Percentiles rank a stretch among this genome's conserved stretches.
These are phyloP conservation scores for Salix brachista DNA, from an alignment of 345 rosid genomes.

Conservation along the genomic window DNA sequence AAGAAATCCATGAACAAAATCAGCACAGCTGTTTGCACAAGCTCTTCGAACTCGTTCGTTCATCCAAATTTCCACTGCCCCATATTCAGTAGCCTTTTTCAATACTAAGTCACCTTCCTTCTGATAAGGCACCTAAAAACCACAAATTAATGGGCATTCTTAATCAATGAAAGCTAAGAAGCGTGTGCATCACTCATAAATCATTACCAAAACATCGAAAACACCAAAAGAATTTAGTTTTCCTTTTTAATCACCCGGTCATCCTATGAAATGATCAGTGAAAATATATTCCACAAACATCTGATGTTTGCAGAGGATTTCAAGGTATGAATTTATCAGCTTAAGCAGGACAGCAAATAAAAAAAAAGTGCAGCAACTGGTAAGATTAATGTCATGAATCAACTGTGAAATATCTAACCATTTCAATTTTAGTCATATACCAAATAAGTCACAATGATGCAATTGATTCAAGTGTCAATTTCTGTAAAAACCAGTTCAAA, in stretches of 20 bases:
- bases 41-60: conserved; percentile 96
- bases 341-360: background rate
- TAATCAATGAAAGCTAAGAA: background rate
- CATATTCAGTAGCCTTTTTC: conserved; percentile 95
- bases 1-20: conserved; percentile 77
- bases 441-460: background rate
- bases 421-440: background rate
- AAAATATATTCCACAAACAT: background rate
- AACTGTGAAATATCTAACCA: background rate
- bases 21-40: conserved; percentile 91
- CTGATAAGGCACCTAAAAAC: conserved; percentile 19
- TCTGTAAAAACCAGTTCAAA: conserved; percentile 3
- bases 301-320: background rate
- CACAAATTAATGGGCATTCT: conserved; percentile 13
- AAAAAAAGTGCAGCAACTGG: background rate
- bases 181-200: background rate
- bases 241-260: background rate
- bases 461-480: background rate
- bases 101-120: conserved; percentile 75
- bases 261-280: background rate
- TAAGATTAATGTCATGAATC: background rate
- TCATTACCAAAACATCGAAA: background rate
- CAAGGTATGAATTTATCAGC: background rate
- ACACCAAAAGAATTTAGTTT: background rate
- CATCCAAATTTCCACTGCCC: conserved; percentile 99